Base-by-base conservation (phyloP, 2,329 filamentous ascomycete species). In the Colletotrichum camelliae region DNA sequence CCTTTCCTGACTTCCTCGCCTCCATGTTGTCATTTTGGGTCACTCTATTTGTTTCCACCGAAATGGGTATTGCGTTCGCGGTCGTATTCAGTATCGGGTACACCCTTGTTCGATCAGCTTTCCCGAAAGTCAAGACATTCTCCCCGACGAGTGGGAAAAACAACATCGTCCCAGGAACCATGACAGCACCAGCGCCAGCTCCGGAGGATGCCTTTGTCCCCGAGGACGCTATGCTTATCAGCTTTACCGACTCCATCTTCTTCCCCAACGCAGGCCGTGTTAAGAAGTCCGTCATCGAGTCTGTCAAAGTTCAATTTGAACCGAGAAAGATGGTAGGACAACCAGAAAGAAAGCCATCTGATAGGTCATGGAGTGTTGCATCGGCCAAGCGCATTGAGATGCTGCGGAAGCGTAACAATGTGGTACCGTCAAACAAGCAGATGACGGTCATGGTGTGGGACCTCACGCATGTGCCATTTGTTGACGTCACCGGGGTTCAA, bases 31-130 rank as follows among this genome's bases (percentile, higher is more conserved):
- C 91, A 6, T 90, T 93, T 79, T 93, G 92, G 89, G 85, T 93
- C 4, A 91, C 91, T 0, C 87, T 93, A 12, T 92, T 93, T 78
- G 88, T 89, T 3, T 89, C 88, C 0, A 91, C 90, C 1, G 90
- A 93, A 78, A 86, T 90, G 43, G 92, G 92, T 15, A 91, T 93
- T 57, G 91, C 86, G 24, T 84, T 85, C 24, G 88, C 91, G 2
- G 91, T 93, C 1, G 91, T 88, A 9, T 94, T 93, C 87, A 93
- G 90, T 79, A 89, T 93, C 37, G 88, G 91, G 71, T 92, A 91
- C 80, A 88, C 90, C 33, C 83, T 93, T 2, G 85, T 93, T 0
- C 88, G 90, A 4, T 87, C 89, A n/a, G 89, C 90, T 1, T 93
- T 93, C 80, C 85, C 86, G 2, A 84, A 84, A 10, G 81, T 87